These are phyloP conservation scores for Hyaloscypha bicolor DNA, from an alignment of 495 filamentous ascomycete genomes.

Conservation along the genomic window DNA sequence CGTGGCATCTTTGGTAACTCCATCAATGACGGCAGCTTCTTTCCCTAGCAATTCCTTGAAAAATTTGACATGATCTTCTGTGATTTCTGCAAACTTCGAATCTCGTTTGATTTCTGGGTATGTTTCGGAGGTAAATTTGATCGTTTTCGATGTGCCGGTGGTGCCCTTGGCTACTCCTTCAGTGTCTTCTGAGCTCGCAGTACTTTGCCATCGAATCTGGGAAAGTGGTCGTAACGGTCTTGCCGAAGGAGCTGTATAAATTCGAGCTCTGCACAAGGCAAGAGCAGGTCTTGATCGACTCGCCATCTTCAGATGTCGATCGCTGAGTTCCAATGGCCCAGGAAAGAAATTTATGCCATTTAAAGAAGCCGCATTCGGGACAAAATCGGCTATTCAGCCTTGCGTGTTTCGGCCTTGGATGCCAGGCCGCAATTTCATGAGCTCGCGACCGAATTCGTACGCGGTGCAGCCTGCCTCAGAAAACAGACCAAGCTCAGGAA, in stretches of 20 bases:
- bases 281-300: constrained; percentile 27
- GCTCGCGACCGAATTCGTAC: constrained; percentile 27
- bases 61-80: constrained; percentile 72
- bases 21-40: constrained; percentile 81
- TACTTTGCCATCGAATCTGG: constrained; percentile 37
- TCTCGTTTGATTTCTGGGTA: constrained; percentile 85
- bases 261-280: constrained; percentile 25
- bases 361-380: not conserved
- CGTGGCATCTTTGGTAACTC: constrained; percentile 66
- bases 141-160: constrained; percentile 48
- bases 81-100: constrained; percentile 69
- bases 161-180: constrained; percentile 36
- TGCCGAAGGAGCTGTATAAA: not conserved
- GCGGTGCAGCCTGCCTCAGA: constrained; percentile 31
- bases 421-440: not conserved
- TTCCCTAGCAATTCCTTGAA: constrained; percentile 77
- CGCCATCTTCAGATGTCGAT: constrained; percentile 26
- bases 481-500: constrained; percentile 27
- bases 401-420: constrained; percentile 10
- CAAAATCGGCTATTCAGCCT: constrained; percentile 21
- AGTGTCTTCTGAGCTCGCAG: constrained; percentile 43
- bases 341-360: not conserved
- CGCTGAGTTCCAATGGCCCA: not conserved
- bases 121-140: constrained; percentile 78
- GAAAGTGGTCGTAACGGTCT: constrained; percentile 21